phyloP scores from a whole-genome alignment of 2,329 filamentous ascomycete species.

The Fonsecaea nubica region DNA sequence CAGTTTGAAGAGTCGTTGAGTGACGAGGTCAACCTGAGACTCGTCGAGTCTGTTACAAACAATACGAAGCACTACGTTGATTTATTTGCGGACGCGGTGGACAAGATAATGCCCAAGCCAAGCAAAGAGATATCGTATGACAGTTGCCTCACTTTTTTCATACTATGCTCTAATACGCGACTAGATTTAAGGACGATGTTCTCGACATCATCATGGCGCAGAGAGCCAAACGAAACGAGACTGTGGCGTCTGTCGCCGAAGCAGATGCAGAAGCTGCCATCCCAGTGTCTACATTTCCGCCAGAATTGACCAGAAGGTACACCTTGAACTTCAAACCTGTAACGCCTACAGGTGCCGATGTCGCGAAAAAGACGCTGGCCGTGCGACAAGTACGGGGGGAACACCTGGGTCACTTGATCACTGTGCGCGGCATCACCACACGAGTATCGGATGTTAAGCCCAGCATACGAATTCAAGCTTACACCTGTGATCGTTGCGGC shows the following conservation, averaged over 20 bases:
- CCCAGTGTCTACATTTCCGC: constrained; percentile 81
- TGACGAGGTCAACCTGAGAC: constrained; percentile 69
- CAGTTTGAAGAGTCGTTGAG: constrained; percentile 78
- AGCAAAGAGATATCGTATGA: constrained; percentile 75
- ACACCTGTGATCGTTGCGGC: constrained; percentile 95
- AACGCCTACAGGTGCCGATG: constrained; percentile 72
- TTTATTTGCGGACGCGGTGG: constrained; percentile 84
- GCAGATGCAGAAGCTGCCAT: constrained; percentile 68
- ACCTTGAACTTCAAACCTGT: constrained; percentile 95
- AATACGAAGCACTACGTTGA: constrained; percentile 98
- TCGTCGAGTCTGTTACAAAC: constrained; percentile 79
- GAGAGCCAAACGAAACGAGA: constrained; percentile 82
- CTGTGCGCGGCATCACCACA: constrained; percentile 90
- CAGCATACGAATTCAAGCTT: constrained; percentile 95
- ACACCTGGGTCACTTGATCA: constrained; percentile 91
- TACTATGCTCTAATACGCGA: constrained; percentile 10
- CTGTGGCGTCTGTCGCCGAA: constrained; percentile 71
- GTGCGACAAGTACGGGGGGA: constrained; percentile 92
- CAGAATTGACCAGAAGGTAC: constrained; percentile 90
- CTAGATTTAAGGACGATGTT: constrained; percentile 95
- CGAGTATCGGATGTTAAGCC: constrained; percentile 98
- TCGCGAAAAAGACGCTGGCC: constrained; percentile 74
- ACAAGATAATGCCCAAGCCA: constrained; percentile 81
- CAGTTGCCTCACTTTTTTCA: neutral
- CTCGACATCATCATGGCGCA: constrained; percentile 96